phyloP scores from a whole-genome alignment of 768 basidiomycete genomes.

The Amanita jacksonii region DNA sequence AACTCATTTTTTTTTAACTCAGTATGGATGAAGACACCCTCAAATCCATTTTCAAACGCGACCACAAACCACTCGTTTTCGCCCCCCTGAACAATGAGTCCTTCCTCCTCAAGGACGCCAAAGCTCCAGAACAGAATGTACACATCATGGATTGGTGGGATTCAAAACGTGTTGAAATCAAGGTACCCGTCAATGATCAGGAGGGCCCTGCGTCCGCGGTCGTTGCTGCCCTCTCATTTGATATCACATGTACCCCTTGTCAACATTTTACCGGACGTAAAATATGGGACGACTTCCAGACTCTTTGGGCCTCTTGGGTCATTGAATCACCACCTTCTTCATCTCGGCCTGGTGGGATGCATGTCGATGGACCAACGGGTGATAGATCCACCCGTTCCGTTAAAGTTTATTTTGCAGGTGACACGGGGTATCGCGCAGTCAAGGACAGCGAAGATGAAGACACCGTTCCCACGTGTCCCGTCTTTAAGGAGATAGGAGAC shows the following conservation, averaged over 20 bases:
- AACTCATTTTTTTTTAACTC: too few species aligned
- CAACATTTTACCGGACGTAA: conserved; percentile 55
- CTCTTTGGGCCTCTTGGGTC: conserved; percentile 62
- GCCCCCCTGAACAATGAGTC: conserved; percentile 43
- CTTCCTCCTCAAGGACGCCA: conserved; percentile 28
- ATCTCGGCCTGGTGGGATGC: too few species aligned
- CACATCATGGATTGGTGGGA: conserved; percentile 65
- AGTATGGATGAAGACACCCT: conserved; percentile 40
- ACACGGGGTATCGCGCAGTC: conserved; percentile 53
- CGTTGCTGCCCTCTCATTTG: conserved; percentile 21
- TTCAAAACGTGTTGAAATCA: conserved; percentile 27
- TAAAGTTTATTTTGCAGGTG: conserved; percentile 58
- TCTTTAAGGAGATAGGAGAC: conserved; percentile 62
- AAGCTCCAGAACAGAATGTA: conserved; percentile 28
- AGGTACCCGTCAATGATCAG: conserved; percentile 14
- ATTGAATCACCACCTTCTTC: conserved; percentile 23
- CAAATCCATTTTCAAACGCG: conserved; percentile 23
- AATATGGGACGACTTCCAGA: conserved; percentile 40
- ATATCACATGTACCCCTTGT: conserved; percentile 49
- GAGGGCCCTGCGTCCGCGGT: too few species aligned
- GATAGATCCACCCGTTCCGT: too few species aligned
- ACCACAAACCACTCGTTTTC: conserved; percentile 40
- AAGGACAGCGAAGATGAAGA: conserved; percentile 37
- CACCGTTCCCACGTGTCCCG: conserved; percentile 54
- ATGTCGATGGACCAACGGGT: too few species aligned